Evolutionary conservation across 2,329 filamentous ascomycete genomes (phyloP).

Genomic region (Colletotrichum somersetense): DNA sequence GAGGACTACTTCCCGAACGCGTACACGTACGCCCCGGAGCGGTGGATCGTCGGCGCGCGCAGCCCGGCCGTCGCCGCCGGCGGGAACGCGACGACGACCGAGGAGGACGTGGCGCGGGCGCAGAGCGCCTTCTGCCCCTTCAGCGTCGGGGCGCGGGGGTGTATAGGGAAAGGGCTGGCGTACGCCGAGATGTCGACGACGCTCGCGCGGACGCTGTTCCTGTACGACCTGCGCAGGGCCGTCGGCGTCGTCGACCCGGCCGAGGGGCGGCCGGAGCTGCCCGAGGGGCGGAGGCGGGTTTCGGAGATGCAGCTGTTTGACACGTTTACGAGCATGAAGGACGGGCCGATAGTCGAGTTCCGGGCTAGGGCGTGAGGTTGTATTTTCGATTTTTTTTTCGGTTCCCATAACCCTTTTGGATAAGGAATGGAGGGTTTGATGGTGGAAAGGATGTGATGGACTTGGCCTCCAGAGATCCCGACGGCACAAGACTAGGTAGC

Average conservation of each 20-base stretch:
- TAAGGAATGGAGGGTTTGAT: too few species aligned
- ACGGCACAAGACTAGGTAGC: background rate
- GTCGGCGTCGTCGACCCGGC: slow-evolving; percentile 63
- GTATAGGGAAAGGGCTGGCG: slow-evolving; percentile 78
- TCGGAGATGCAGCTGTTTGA: slow-evolving; percentile 78
- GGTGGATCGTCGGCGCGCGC: slow-evolving; percentile 69
- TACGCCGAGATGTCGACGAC: slow-evolving; percentile 76
- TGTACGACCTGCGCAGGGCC: slow-evolving; percentile 71
- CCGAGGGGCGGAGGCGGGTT: slow-evolving; percentile 66
- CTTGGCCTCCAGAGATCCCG: too few species aligned
- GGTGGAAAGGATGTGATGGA: too few species aligned
- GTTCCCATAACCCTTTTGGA: too few species aligned
- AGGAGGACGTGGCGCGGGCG: slow-evolving; percentile 66
- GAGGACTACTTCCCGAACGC: slow-evolving; percentile 71
- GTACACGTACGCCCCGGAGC: slow-evolving; percentile 71
- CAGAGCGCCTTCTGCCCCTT: slow-evolving; percentile 82
- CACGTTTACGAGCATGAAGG: slow-evolving; percentile 80
- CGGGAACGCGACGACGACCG: slow-evolving; percentile 55
- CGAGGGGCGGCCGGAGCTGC: slow-evolving; percentile 62
- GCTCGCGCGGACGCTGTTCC: slow-evolving; percentile 70
- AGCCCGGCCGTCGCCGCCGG: slow-evolving; percentile 47
- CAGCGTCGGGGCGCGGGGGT: slow-evolving; percentile 76
- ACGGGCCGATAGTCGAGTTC: slow-evolving; percentile 78
- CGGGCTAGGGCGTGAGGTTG: slow-evolving; percentile 48
- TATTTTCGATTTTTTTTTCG: too few species aligned